Evolutionary conservation across 225 moss, liverwort and hornwort species (phyloP).

Genomic region (Polytrichum commune): DNA sequence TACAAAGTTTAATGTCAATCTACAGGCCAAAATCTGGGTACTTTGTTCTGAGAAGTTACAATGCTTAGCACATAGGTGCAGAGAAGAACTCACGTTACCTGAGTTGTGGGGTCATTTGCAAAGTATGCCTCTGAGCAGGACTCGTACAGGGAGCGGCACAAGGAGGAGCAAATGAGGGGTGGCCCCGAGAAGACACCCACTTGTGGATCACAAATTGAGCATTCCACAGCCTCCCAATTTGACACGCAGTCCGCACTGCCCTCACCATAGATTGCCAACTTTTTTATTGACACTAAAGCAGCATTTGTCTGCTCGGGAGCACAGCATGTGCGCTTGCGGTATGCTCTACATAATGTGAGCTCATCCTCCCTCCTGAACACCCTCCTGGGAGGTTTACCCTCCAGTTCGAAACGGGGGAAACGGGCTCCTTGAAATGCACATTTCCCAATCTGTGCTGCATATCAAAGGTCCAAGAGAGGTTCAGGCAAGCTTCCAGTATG

Average conservation of each 20-base stretch:
- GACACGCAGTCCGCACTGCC: constrained; percentile 50
- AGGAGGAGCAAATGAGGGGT: constrained; percentile 50
- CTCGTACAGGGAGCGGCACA: constrained; percentile 50
- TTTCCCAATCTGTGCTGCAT: constrained; percentile 40
- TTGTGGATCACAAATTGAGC: constrained; percentile 62
- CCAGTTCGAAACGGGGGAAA: constrained; percentile 58
- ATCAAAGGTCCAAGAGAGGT: no score
- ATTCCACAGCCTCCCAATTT: constrained; percentile 60
- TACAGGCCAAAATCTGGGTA: no score
- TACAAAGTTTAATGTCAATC: no score
- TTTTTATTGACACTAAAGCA: constrained; percentile 38
- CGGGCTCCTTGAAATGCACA: constrained; percentile 50
- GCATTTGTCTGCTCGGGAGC: constrained; percentile 57
- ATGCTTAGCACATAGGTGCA: no score
- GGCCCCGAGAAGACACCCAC: constrained; percentile 62
- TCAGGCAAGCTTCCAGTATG: no score
- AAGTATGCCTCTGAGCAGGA: constrained; percentile 51
- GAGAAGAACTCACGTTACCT: constrained; percentile 24
- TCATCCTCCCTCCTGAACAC: constrained; percentile 49
- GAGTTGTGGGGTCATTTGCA: constrained; percentile 50
- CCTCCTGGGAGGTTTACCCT: constrained; percentile 49
- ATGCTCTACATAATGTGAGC: constrained; percentile 50
- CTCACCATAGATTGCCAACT: constrained; percentile 51
- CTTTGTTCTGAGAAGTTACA: no score
- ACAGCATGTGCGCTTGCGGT: constrained; percentile 62